These are phyloP conservation scores for Trypanosoma grayi DNA, from an alignment of 208 protist species.

Conservation along the genomic window DNA sequence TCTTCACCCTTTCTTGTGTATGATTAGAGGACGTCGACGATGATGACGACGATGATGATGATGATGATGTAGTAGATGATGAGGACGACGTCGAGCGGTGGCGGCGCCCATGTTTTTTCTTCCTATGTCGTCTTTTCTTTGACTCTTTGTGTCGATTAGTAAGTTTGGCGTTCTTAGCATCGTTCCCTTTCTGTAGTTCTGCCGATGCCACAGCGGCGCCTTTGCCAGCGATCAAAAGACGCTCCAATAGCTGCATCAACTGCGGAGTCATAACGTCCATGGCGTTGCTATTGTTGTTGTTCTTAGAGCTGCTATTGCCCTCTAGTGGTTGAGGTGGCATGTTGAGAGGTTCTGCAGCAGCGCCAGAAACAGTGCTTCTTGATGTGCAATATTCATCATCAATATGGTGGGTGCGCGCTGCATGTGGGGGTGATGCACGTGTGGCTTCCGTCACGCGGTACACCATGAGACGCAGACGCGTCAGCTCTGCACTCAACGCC, in stretches of 20 bases:
- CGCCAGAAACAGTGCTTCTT: neutral
- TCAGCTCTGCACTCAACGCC: conserved; percentile 77
- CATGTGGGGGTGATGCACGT: conserved; percentile 15
- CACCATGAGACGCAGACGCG: conserved; percentile 83
- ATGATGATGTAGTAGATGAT: conserved; percentile 4
- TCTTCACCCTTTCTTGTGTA: neutral
- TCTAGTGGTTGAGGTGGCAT: neutral
- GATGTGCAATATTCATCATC: neutral
- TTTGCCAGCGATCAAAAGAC: neutral
- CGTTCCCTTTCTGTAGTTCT: neutral
- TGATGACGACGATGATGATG: neutral
- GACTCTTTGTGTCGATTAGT: neutral
- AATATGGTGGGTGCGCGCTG: neutral
- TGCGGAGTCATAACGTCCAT: neutral
- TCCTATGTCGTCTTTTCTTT: neutral
- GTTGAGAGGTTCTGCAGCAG: neutral
- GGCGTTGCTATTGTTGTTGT: too few relatives aligned
- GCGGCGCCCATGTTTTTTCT: neutral
- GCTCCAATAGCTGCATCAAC: neutral
- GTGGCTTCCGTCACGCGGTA: conserved; percentile 62
- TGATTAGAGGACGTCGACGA: neutral
- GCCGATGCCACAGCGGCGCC: neutral
- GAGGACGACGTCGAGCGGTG: conserved; percentile 1
- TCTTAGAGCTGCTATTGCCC: neutral
- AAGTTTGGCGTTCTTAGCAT: neutral